Evolutionary conservation across 1,284 basidiomycete species (phyloP), one percentile per base, ranked within the genome.

Genomic region (Cutaneotrichosporon curvatum): DNA sequence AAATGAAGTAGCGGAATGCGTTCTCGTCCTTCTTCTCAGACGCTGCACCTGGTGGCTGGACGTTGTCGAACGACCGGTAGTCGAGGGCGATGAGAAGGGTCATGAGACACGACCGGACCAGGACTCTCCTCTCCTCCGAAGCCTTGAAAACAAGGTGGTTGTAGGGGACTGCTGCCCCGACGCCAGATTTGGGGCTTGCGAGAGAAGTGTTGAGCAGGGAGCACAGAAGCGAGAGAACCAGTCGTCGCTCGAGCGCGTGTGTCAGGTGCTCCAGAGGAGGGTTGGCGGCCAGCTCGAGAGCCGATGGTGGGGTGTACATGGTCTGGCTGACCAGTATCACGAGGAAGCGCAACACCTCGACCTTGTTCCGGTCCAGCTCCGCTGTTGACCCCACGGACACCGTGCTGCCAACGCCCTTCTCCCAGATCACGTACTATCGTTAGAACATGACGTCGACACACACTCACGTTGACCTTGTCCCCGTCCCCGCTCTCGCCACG

Each of bases 61-160:
- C 35, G 23, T 35, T 39, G 37, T 54, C 48, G n/a, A 50, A 48
- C 59, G 83, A 80, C 65, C 87, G 84, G 67, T 89, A 88, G 69
- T 91, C 88, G 37, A 91, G 71, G 37, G 88, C 71, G 15, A 81
- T 81, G 51, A 83, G 82, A 18, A 92, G 74, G 5, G 82, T 78
- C 68, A 87, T 85, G 46, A 90, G 73, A 51, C 80, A 84, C 38
- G 79, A 79, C 48, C 80, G 76, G 34, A 88, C 81, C 36, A 90
- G 76, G 12, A 77, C 81, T 7, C 79, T 76, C 56, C 84, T 75
- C 18, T 83, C 73, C 61, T 90, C 86, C 55, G 62, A 86, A 16
- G 84, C 84, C 62, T 87, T 88, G 62, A 86, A 85, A n/a, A 90
- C 81, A 8, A 90, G 78, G 64, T 91, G 86, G 58, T 89, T 89